Evolutionary conservation across 768 basidiomycete species (phyloP).

Genomic region (Flagelloscypha sp.): DNA sequence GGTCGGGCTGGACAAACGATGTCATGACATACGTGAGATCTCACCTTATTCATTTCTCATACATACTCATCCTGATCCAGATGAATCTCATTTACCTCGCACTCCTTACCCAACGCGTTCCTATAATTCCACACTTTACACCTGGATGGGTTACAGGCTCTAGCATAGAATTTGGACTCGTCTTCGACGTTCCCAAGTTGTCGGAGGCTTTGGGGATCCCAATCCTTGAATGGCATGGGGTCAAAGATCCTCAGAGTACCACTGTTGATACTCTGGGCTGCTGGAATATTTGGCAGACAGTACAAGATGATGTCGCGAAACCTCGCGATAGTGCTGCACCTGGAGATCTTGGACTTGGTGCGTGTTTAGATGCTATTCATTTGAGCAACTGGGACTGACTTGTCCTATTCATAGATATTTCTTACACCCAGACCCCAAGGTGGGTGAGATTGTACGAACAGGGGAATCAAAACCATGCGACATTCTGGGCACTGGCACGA

Average conservation of each 20-base stretch:
- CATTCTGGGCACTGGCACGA: not conserved
- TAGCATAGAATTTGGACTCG: conserved; percentile 29
- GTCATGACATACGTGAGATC: conserved; percentile 6
- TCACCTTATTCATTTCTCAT: not conserved
- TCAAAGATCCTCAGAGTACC: conserved; percentile 26
- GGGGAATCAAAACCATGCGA: not conserved
- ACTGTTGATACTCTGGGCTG: conserved; percentile 20
- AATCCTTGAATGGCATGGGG: conserved; percentile 41
- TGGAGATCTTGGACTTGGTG: not conserved
- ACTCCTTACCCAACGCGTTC: conserved; percentile 33
- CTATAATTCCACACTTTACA: conserved; percentile 40
- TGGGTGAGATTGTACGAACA: no score
- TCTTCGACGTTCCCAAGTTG: conserved; percentile 35
- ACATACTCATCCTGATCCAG: conserved; percentile 15
- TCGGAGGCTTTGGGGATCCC: conserved; percentile 27
- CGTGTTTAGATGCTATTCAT: no score
- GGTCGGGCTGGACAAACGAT: conserved; percentile 10
- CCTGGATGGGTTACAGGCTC: no score
- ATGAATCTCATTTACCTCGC: conserved; percentile 43
- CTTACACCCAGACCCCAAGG: conserved; percentile 28
- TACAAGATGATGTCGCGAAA: not conserved
- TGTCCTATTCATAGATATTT: conserved; percentile 20
- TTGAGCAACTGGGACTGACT: no score
- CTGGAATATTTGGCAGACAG: conserved; percentile 20
- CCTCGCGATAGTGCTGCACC: not conserved